These are phyloP conservation scores for Mycothermus thermophilus DNA, from an alignment of 495 filamentous ascomycete genomes.

Conservation along the genomic window DNA sequence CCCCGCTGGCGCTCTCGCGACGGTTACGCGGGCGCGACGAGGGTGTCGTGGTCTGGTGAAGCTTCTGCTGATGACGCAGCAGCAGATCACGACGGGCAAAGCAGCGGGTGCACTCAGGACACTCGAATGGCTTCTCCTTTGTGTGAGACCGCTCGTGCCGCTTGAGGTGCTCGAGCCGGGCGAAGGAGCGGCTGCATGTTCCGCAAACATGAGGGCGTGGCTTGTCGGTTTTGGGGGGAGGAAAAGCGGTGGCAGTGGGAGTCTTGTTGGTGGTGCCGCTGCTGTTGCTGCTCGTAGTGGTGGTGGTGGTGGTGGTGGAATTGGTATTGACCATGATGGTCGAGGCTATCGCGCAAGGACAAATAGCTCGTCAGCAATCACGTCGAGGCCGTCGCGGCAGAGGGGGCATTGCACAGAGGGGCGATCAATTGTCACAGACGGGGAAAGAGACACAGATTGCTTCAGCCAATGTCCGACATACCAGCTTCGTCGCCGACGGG, in stretches of 20 bases:
- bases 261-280: too few relatives aligned
- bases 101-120: conserved; percentile 86
- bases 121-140: conserved; percentile 98
- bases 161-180: conserved; percentile 91
- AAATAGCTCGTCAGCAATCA: conserved; percentile 9
- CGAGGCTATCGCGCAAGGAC: conserved; percentile 22
- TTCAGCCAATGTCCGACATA: too few relatives aligned
- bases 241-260: conserved; percentile 38
- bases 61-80: conserved; percentile 93
- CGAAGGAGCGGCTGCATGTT: conserved; percentile 88
- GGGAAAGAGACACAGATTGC: too few relatives aligned
- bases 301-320: too few relatives aligned
- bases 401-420: neutral
- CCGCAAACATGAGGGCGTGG: conserved; percentile 88
- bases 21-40: conserved; percentile 77
- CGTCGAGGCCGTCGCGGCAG: neutral
- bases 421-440: neutral
- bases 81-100: conserved; percentile 91
- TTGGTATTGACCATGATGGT: conserved; percentile 40
- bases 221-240: conserved; percentile 91
- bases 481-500: conserved; percentile 26
- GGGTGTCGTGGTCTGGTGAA: conserved; percentile 90
- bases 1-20: conserved; percentile 75
- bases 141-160: conserved; percentile 97
- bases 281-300: too few relatives aligned